Percentiles rank a stretch among this genome's conserved stretches.
These are phyloP conservation scores for Coemansia sp. DNA, from an alignment of 371 early-diverging fungal genomes.

Conservation along the genomic window DNA sequence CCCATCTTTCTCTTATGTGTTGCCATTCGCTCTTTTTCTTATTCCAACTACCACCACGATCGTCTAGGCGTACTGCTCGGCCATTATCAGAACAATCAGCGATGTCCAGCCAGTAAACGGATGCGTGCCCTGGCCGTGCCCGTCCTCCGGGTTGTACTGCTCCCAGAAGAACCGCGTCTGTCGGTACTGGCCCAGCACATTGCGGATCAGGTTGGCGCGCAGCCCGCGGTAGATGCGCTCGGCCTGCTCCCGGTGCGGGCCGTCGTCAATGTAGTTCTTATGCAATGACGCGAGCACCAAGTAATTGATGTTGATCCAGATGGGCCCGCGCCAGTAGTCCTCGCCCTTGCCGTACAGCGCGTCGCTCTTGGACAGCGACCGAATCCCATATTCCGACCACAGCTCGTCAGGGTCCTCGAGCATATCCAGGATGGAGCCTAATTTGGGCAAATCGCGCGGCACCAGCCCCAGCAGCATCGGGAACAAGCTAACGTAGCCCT, in stretches of 20 bases:
- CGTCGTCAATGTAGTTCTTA: conserved; percentile 68
- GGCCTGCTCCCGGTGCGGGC: conserved; percentile 70
- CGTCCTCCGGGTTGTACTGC: conserved; percentile 80
- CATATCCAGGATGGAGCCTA: conserved; percentile 72
- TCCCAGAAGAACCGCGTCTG: conserved; percentile 91
- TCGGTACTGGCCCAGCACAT: conserved; percentile 69
- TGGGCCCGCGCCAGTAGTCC: conserved; percentile 94
- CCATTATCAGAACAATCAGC: conserved; percentile 80
- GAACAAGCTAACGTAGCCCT: conserved; percentile 83
- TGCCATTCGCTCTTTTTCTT: too few relatives aligned
- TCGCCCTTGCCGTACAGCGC: conserved; percentile 77
- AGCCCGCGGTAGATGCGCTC: conserved; percentile 71
- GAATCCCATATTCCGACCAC: conserved; percentile 82
- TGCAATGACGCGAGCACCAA: conserved; percentile 73
- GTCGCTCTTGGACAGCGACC: conserved; percentile 78
- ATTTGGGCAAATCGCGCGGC: conserved; percentile 64
- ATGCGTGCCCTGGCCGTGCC: conserved; percentile 82
- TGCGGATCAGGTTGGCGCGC: conserved; percentile 73
- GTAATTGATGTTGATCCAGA: conserved; percentile 95
- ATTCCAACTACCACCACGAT: too few relatives aligned
- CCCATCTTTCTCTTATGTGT: conserved; percentile 2
- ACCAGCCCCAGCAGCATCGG: conserved; percentile 81
- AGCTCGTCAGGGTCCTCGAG: conserved; percentile 70
- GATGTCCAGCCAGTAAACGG: conserved; percentile 97
- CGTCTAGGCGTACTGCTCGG: conserved; percentile 50